Percentiles rank a stretch among this genome's conserved stretches.
Conservation (phyloP, 1,139 yeast species). For the Geotrichum klebahnii region DNA sequence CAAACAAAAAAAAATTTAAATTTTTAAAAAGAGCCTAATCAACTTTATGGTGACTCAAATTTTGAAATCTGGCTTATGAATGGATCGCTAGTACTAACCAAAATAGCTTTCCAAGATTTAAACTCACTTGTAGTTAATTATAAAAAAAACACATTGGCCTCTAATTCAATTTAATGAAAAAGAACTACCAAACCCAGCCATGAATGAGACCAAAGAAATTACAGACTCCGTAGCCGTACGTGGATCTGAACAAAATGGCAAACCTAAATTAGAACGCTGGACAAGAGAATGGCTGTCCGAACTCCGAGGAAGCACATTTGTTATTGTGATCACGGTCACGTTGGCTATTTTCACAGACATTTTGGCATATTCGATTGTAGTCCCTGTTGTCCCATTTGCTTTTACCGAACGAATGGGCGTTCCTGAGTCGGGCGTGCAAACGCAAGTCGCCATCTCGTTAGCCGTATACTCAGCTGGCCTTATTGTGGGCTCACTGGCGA, state of each 20-base stretch:
- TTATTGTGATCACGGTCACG: constrained; percentile 33
- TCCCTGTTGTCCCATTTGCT: constrained; percentile 40
- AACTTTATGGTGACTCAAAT: too few species aligned
- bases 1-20: too few species aligned
- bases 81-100: too few species aligned
- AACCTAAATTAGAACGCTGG: not conserved
- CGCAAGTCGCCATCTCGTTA: constrained; percentile 32
- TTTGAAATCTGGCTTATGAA: too few species aligned
- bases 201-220: too few species aligned
- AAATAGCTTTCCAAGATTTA: too few species aligned
- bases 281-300: constrained; percentile 7
- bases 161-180: too few species aligned
- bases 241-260: too few species aligned
- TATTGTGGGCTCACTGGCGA: constrained; percentile 33
- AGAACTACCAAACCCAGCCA: too few species aligned
- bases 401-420: constrained; percentile 34
- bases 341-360: constrained; percentile 38
- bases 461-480: constrained; percentile 39
- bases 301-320: constrained; percentile 34
- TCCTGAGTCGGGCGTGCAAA: constrained; percentile 31
- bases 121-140: too few species aligned
- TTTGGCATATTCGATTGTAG: constrained; percentile 35
- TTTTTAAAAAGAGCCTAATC: too few species aligned
- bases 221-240: not conserved
- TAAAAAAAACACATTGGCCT: too few species aligned